These are phyloP conservation scores for Amanita rubescens DNA, from an alignment of 768 basidiomycete species.

Conservation along the genomic window DNA sequence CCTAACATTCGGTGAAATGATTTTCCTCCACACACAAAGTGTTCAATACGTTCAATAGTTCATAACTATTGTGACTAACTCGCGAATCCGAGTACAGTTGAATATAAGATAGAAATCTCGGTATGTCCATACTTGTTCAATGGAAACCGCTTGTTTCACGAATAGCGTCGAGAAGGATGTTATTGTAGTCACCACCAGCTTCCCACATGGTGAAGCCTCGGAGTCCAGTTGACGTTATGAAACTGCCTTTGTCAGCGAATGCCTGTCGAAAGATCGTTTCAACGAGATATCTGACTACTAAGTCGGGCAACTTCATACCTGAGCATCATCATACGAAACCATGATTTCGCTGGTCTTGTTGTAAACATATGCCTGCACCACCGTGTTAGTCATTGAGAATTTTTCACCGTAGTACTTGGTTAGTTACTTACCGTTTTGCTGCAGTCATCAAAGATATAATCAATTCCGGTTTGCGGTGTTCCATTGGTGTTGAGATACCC, in stretches of 20 bases:
- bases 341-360: slow-evolving; percentile 33
- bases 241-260: slow-evolving; percentile 47
- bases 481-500: slow-evolving; percentile 50
- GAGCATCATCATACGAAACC: slow-evolving; percentile 42
- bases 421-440: slow-evolving; percentile 60
- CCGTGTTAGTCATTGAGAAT: not conserved
- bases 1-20: no score
- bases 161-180: slow-evolving; percentile 38
- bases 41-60: no score
- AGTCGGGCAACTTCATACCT: slow-evolving; percentile 21
- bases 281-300: not conserved
- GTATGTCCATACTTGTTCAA: slow-evolving; percentile 6
- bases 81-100: no score
- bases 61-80: no score
- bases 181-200: slow-evolving; percentile 54
- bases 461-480: slow-evolving; percentile 39
- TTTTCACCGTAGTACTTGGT: not conserved
- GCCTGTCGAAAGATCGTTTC: slow-evolving; percentile 20
- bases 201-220: slow-evolving; percentile 71
- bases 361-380: slow-evolving; percentile 36
- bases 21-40: no score
- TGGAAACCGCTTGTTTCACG: slow-evolving; percentile 21
- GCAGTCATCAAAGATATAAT: slow-evolving; percentile 54
- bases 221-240: slow-evolving; percentile 43
- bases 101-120: no score